Evolutionary conservation across 768 basidiomycete species (phyloP).

Genomic region (Auricularia heimuer): DNA sequence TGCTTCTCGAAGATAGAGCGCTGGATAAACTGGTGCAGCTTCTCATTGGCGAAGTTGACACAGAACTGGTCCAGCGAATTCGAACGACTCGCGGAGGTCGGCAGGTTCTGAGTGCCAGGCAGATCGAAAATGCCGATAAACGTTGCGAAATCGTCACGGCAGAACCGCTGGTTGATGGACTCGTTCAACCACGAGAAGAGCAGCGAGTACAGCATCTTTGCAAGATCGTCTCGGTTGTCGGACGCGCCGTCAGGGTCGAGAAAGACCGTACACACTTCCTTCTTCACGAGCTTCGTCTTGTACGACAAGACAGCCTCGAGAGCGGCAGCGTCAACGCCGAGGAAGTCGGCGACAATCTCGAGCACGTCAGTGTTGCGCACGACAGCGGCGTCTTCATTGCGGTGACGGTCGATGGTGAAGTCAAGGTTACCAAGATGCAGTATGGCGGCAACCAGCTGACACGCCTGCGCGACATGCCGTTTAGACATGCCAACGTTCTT

Average conservation of each 20-base stretch:
- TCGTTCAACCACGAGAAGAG: conserved; percentile 96
- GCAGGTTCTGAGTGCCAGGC: conserved; percentile 83
- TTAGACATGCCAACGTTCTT: conserved; percentile 92
- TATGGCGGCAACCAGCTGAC: conserved; percentile 90
- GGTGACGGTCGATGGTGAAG: conserved; percentile 70
- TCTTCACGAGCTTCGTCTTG: conserved; percentile 86
- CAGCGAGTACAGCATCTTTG: conserved; percentile 86
- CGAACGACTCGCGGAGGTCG: conserved; percentile 49
- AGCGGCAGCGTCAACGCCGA: conserved; percentile 65
- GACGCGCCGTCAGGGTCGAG: conserved; percentile 90
- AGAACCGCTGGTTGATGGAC: conserved; percentile 89
- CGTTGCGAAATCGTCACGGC: conserved; percentile 83
- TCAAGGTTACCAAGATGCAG: conserved; percentile 94
- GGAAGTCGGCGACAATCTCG: conserved; percentile 80
- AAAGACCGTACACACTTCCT: conserved; percentile 95
- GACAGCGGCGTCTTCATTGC: conserved; percentile 88
- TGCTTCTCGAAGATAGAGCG: conserved; percentile 72
- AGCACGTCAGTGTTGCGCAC: conserved; percentile 79
- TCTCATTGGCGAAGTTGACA: conserved; percentile 94
- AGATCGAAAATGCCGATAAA: conserved; percentile 93
- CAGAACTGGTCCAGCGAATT: conserved; percentile 96
- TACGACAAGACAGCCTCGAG: conserved; percentile 80
- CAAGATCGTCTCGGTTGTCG: conserved; percentile 88
- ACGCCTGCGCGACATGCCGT: conserved; percentile 88
- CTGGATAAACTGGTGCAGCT: conserved; percentile 75